These are phyloP conservation scores for Kodamaea laetipori DNA, from an alignment of 805 yeast species.

Conservation along the genomic window DNA sequence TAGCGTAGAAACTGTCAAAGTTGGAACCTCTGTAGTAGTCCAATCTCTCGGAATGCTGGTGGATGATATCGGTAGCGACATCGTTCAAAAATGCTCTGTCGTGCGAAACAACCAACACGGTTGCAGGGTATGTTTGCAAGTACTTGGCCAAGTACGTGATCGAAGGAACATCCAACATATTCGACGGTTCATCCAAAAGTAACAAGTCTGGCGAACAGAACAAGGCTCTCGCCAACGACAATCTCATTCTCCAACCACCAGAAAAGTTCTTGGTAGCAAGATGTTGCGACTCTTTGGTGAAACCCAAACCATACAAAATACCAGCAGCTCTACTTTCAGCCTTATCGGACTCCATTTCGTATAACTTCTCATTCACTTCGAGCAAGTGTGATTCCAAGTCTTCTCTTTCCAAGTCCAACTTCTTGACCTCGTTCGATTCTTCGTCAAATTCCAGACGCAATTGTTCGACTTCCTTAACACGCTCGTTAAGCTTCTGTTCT, in stretches of 20 bases:
- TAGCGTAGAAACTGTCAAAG: slow-evolving; percentile 89
- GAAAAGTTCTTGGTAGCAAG: slow-evolving; percentile 88
- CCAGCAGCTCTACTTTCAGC: slow-evolving; percentile 98
- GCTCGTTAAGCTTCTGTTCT: slow-evolving; percentile 69
- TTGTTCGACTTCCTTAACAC: slow-evolving; percentile 73
- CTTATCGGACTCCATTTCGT: slow-evolving; percentile 95
- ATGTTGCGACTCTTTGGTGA: slow-evolving; percentile 81
- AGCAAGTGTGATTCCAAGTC: slow-evolving; percentile 79
- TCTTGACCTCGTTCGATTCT: slow-evolving; percentile 69
- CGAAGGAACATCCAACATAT: slow-evolving; percentile 99
- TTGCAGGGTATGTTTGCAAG: slow-evolving; percentile 85
- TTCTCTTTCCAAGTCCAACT: slow-evolving; percentile 85
- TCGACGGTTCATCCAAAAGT: slow-evolving; percentile 96
- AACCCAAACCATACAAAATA: slow-evolving; percentile 89
- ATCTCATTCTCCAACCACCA: slow-evolving; percentile 99
- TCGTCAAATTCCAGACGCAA: slow-evolving; percentile 69
- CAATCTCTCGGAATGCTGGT: slow-evolving; percentile 95
- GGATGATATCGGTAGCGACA: slow-evolving; percentile 96
- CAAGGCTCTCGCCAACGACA: slow-evolving; percentile 95
- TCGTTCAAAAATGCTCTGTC: slow-evolving; percentile 96
- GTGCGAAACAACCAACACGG: slow-evolving; percentile 95
- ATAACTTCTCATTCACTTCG: slow-evolving; percentile 77
- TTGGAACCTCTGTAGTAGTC: slow-evolving; percentile 94
- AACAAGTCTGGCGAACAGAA: slow-evolving; percentile 95
- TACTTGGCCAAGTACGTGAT: slow-evolving; percentile 91